These are phyloP conservation scores for Erodium maritimum DNA, from an alignment of 345 rosid species.

Conservation along the genomic window DNA sequence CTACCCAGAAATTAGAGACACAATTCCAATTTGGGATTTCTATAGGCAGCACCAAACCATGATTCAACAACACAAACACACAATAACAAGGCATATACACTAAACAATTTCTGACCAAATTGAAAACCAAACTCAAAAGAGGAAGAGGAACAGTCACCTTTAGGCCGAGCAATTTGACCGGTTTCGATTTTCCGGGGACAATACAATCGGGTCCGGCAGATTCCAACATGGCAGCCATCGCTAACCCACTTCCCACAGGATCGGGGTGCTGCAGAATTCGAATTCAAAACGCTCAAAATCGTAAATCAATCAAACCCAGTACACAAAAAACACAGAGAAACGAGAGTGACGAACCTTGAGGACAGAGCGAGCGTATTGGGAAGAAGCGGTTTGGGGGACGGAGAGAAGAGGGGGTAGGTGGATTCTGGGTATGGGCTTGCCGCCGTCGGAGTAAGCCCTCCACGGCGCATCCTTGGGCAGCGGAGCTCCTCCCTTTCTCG, in stretches of 20 bases:
- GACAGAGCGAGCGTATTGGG: slow-evolving; percentile 50
- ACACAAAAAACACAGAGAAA: background rate
- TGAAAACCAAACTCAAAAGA: background rate
- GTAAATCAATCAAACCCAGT: background rate
- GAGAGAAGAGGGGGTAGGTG: slow-evolving; percentile 56
- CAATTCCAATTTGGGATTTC: background rate
- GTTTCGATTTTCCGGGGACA: slow-evolving; percentile 74
- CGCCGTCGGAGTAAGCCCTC: slow-evolving; percentile 40
- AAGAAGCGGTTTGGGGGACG: slow-evolving; percentile 36
- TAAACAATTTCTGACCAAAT: background rate
- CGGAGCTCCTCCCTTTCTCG: slow-evolving; percentile 45
- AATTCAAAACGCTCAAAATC: background rate
- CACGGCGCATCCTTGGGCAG: slow-evolving; percentile 78
- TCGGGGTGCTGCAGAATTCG: slow-evolving; percentile 48
- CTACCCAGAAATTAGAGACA: background rate
- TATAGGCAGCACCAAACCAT: background rate
- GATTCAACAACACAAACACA: background rate
- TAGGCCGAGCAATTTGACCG: slow-evolving; percentile 64
- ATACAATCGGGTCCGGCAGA: slow-evolving; percentile 84
- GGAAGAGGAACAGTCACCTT: slow-evolving; percentile 29
- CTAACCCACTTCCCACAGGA: slow-evolving; percentile 73
- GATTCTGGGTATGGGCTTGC: slow-evolving; percentile 59
- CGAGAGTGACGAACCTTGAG: slow-evolving; percentile 36
- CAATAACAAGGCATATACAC: background rate
- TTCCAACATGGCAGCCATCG: slow-evolving; percentile 60